Evolutionary conservation across 371 early-diverging fungal genomes (phyloP).

Genomic region (Quaeritorhiza haematococci): DNA sequence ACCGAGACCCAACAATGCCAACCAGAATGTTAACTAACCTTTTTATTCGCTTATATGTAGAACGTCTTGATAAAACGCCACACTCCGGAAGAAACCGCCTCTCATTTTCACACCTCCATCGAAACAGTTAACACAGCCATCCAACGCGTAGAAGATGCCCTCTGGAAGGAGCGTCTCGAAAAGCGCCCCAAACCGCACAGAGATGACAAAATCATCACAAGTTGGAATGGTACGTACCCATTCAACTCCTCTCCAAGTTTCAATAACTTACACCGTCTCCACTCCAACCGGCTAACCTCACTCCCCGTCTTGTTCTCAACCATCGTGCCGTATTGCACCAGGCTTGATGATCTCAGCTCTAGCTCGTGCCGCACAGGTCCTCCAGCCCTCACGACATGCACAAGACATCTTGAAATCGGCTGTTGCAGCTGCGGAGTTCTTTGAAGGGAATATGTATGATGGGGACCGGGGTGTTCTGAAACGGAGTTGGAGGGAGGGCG

Average conservation of each 20-base stretch:
- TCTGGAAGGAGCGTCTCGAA: slow-evolving; percentile 44
- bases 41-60: slow-evolving; percentile 21
- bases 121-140: slow-evolving; percentile 31
- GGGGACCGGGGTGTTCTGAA: slow-evolving; percentile 26
- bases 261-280: slow-evolving; percentile 2
- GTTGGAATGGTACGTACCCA: slow-evolving; percentile 22
- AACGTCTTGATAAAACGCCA: slow-evolving; percentile 50
- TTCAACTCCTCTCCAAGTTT: background rate
- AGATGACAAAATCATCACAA: slow-evolving; percentile 51
- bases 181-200: slow-evolving; percentile 55
- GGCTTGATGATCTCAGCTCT: slow-evolving; percentile 56
- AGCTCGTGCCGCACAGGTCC: slow-evolving; percentile 34
- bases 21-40: background rate
- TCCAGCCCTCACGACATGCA: slow-evolving; percentile 17
- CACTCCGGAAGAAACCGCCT: slow-evolving; percentile 41
- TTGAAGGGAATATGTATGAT: slow-evolving; percentile 42
- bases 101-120: slow-evolving; percentile 22
- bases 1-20: too few relatives aligned
- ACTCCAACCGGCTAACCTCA: too few relatives aligned
- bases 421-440: slow-evolving; percentile 43
- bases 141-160: slow-evolving; percentile 24
- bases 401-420: slow-evolving; percentile 29
- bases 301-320: too few relatives aligned
- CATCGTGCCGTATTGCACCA: too few relatives aligned
- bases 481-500: slow-evolving; percentile 48